phyloP scores from a whole-genome alignment of 2,329 filamentous ascomycete species.

The Fusarium xyrophilum region DNA sequence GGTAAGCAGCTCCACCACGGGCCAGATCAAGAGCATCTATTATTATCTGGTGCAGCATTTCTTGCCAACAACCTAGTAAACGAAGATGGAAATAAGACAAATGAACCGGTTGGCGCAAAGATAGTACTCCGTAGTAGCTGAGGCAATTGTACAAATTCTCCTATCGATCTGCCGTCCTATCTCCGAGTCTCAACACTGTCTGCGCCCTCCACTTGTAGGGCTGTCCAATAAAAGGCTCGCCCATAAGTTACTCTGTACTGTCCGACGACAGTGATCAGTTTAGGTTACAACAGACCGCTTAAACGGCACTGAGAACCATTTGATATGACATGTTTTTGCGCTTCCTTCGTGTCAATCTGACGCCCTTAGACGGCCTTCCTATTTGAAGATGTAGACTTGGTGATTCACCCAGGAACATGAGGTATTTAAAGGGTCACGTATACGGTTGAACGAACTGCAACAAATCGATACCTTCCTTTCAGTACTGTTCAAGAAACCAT shows the following conservation, averaged over 20 bases:
- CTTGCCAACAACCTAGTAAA: neutral
- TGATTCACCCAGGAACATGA: neutral
- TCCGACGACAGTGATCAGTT: neutral
- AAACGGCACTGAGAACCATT: neutral
- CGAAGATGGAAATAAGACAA: neutral
- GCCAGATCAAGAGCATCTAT: neutral
- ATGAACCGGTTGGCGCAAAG: neutral
- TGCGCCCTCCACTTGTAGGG: constrained; percentile 6
- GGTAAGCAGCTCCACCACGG: neutral
- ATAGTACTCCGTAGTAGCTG: neutral
- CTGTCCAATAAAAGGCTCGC: neutral
- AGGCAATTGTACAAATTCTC: neutral
- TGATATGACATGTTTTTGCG: neutral
- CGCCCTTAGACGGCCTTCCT: constrained; percentile 20
- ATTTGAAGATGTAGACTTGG: neutral
- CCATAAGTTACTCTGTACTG: neutral
- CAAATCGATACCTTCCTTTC: neutral
- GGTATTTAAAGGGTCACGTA: constrained; percentile 13
- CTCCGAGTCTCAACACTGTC: neutral
- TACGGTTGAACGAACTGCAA: neutral
- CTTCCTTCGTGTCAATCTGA: constrained; percentile 2
- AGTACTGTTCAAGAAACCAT: constrained; percentile 8
- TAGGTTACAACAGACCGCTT: neutral
- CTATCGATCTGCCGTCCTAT: neutral
- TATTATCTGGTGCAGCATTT: neutral